A percentile compares a stretch with the other conserved stretches of the same genome.
These are phyloP conservation scores for Tuber microsphaerosporum DNA, from an alignment of 495 filamentous ascomycete species.

Conservation along the genomic window DNA sequence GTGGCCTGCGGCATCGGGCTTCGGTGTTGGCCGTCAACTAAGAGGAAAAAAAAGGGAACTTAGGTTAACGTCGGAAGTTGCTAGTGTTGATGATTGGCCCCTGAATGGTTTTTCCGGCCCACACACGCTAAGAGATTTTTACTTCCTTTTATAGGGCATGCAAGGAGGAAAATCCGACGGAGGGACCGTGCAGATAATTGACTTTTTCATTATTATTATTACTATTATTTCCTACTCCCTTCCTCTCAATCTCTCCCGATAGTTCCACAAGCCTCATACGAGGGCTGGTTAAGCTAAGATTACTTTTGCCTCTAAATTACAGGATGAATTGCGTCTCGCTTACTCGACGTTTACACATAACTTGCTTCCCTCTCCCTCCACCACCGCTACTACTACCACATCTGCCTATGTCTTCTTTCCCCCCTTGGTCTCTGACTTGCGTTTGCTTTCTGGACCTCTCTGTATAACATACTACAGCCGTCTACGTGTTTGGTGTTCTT, in stretches of 20 bases:
- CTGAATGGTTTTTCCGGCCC: background rate
- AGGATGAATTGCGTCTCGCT: background rate
- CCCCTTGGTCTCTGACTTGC: background rate
- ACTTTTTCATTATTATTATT: background rate
- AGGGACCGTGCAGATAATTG: background rate
- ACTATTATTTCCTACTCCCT: background rate
- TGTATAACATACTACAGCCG: background rate
- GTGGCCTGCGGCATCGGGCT: background rate
- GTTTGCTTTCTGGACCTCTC: background rate
- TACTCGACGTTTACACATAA: background rate
- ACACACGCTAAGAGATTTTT: background rate
- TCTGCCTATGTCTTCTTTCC: background rate
- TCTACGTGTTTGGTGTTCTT: background rate
- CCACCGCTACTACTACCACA: background rate
- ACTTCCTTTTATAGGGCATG: background rate
- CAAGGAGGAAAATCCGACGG: conserved; percentile 2
- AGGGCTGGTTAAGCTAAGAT: background rate
- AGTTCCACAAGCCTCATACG: background rate
- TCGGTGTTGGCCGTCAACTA: background rate
- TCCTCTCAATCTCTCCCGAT: background rate
- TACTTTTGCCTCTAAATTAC: background rate
- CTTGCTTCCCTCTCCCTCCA: background rate
- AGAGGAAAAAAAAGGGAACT: background rate
- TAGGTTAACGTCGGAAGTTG: background rate
- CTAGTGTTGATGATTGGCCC: background rate